Base-by-base conservation (phyloP, 1,284 basidiomycete genomes). In the Rhodotorula sp. region DNA sequence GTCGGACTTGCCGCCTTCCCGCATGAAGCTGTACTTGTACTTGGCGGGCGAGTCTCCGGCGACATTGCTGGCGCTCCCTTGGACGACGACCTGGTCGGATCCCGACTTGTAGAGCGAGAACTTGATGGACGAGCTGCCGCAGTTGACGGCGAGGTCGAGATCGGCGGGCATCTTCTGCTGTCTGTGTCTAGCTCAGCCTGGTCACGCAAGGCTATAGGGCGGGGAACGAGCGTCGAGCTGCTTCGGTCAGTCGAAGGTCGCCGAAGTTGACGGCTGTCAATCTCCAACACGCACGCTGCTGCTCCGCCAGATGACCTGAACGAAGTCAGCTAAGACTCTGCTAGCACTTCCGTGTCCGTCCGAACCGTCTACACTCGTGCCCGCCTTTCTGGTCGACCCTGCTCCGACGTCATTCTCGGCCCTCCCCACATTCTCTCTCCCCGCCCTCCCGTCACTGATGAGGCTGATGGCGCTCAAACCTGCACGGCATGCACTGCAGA, bases 111-210 rank as follows among this genome's bases (percentile, higher is more conserved):
- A 91, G 58, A 90, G 84, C 31, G 88, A 87, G 67, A 90, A 87
- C 82, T 91, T 92, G 81, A 91, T 86, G 14, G 88, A 90, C 5
- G 88, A 90, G 0, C 88, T 90, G 50, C 90, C 90, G 10, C 89
- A 85, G 76, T 90, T 90, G 60, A 79, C 72, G 12, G 76, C 73
- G 50, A 78, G 71, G 50, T 65, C 64, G 54, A 70, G 57, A 3
- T 58, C 60, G 54, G 56, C 47, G 47, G 45, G n/a, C 63, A 65
- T 65, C 14, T 19, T 31, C 5, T n/a, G 4, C 12, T n/a, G n/a
- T 7, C 2, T 7, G 23, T 16, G 48, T 6, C 38, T 21, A 8
- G 34, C 8, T 58, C 26, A 15, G 26, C 43, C 21, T 55, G 8
- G 55, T 2, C n/a, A 5, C 6, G 23, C n/a, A 38, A 38, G 31